phyloP scores from a whole-genome alignment of 352 stramenopile genomes.

The Phytophthora melonis region DNA sequence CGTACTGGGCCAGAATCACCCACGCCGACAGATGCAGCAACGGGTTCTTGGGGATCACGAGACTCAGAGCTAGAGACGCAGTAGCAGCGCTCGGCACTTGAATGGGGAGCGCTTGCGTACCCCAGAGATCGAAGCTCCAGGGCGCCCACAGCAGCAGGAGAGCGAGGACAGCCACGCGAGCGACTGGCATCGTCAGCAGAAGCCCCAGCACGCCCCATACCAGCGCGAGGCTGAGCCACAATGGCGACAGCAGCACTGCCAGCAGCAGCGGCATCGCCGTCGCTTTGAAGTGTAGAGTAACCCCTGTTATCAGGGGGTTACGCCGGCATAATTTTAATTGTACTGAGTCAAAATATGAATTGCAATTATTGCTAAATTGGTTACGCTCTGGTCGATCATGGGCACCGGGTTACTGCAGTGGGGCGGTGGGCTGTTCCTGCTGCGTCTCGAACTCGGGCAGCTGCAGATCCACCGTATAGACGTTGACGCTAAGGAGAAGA shows the following conservation, averaged over 20 bases:
- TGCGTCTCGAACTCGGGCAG: slow-evolving; percentile 30
- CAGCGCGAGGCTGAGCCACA: slow-evolving; percentile 23
- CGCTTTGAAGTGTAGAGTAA: slow-evolving; percentile 15
- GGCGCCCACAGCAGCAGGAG: slow-evolving; percentile 28
- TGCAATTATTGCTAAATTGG: too few species aligned
- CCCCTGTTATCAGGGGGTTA: neutral
- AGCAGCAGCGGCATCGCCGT: slow-evolving; percentile 20
- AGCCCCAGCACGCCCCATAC: slow-evolving; percentile 27
- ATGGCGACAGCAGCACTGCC: slow-evolving; percentile 19
- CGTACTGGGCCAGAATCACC: slow-evolving; percentile 26
- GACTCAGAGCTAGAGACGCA: slow-evolving; percentile 12
- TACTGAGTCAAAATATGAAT: too few species aligned
- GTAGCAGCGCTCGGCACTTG: slow-evolving; percentile 22
- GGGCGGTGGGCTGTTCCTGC: slow-evolving; percentile 38
- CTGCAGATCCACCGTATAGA: slow-evolving; percentile 38
- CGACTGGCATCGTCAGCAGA: slow-evolving; percentile 26
- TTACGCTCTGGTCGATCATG: slow-evolving; percentile 13
- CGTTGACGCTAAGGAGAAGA: slow-evolving; percentile 34
- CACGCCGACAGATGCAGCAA: slow-evolving; percentile 34
- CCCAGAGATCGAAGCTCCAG: slow-evolving; percentile 30
- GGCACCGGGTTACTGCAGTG: slow-evolving; percentile 32
- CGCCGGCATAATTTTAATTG: too few species aligned
- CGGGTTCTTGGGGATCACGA: slow-evolving; percentile 21
- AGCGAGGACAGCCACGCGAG: slow-evolving; percentile 8
- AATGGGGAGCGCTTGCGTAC: slow-evolving; percentile 7